Percentiles rank a stretch among this genome's conserved stretches.
These are phyloP conservation scores for Sonneratia caseolaris DNA, from an alignment of 345 rosid species.

Conservation along the genomic window DNA sequence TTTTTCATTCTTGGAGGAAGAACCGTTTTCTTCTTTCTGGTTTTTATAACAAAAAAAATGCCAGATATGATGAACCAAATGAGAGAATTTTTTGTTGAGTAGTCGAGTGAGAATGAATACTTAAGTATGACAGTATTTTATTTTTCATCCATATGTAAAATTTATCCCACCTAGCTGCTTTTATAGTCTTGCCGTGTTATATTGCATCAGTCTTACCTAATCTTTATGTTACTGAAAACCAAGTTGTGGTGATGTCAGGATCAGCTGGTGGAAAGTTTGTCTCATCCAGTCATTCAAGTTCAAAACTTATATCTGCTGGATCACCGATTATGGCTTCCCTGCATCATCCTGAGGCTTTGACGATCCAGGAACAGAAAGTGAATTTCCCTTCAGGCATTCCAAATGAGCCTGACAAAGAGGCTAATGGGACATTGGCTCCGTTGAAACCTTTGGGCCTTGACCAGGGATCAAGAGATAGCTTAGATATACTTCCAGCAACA, in stretches of 20 bases:
- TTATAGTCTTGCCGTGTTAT: background rate
- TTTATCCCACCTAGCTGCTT: background rate
- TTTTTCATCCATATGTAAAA: background rate
- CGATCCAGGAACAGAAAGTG: conserved; percentile 19
- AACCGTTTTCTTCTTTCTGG: background rate
- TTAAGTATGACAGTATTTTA: background rate
- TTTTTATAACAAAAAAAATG: background rate
- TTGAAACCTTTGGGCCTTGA: conserved; percentile 30
- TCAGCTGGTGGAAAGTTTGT: conserved; percentile 23
- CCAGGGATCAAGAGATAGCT: conserved; percentile 34
- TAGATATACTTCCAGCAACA: conserved; percentile 22
- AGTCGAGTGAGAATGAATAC: background rate
- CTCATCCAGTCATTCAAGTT: conserved; percentile 17
- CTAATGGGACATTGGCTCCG: conserved; percentile 21
- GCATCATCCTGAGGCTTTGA: conserved; percentile 17
- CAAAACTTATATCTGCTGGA: conserved; percentile 20
- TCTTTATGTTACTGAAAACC: conserved; percentile 11
- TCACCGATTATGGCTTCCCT: conserved; percentile 16
- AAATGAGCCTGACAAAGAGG: conserved; percentile 25
- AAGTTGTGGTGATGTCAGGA: conserved; percentile 13
- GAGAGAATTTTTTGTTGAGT: too few relatives aligned
- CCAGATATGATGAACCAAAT: too few relatives aligned
- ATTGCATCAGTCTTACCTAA: background rate
- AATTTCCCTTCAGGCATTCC: conserved; percentile 22
- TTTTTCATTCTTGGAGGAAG: background rate